phyloP scores from a whole-genome alignment of 2,329 filamentous ascomycete species.

The Pseudogymnoascus sp. region DNA sequence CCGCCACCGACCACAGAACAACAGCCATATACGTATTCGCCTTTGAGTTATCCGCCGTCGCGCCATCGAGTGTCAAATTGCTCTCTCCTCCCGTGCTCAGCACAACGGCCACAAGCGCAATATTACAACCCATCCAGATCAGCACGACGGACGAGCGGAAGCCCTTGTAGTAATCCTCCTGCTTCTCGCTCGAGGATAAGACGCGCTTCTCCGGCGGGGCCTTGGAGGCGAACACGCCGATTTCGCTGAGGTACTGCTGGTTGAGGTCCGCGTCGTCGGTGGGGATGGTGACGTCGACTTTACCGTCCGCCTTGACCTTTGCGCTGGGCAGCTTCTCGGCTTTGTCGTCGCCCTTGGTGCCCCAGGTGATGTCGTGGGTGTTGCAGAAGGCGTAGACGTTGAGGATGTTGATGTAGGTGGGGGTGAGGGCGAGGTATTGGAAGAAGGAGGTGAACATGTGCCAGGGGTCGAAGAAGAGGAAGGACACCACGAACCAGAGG shows the following conservation, averaged over 20 bases:
- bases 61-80: constrained; percentile 72
- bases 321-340: constrained; percentile 82
- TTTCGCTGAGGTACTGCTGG: constrained; percentile 83
- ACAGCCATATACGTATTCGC: constrained; percentile 27
- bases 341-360: constrained; percentile 96
- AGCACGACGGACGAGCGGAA: constrained; percentile 88
- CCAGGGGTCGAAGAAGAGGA: constrained; percentile 97
- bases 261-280: constrained; percentile 94
- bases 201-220: constrained; percentile 61
- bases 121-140: constrained; percentile 94
- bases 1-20: constrained; percentile 30
- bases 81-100: constrained; percentile 79
- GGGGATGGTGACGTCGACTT: constrained; percentile 78
- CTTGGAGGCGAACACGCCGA: constrained; percentile 66
- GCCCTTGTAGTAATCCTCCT: constrained; percentile 97
- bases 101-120: constrained; percentile 78
- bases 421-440: constrained; percentile 90
- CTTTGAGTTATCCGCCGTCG: constrained; percentile 56
- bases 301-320: constrained; percentile 85
- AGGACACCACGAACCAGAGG: constrained; percentile 82
- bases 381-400: constrained; percentile 99
- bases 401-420: constrained; percentile 95
- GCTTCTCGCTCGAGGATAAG: constrained; percentile 58
- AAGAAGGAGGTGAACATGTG: constrained; percentile 96
- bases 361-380: constrained; percentile 96